Percentiles rank a stretch among this genome's conserved stretches.
These are phyloP conservation scores for Hypoxylon sp. DNA, from an alignment of 2,329 filamentous ascomycete genomes.

Conservation along the genomic window DNA sequence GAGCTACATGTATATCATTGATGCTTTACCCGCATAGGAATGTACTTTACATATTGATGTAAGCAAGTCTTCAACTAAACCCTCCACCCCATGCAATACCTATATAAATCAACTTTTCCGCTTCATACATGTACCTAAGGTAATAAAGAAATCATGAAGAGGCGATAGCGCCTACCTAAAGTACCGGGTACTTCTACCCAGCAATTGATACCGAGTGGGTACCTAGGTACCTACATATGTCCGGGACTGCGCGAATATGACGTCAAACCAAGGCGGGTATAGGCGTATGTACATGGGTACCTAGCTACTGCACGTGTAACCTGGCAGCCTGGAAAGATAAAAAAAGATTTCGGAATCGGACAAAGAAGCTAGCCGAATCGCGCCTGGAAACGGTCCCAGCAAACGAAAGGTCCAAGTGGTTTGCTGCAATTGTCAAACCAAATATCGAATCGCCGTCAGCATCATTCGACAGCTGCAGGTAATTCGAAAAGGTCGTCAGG, in stretches of 20 bases:
- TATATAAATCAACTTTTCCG: background rate
- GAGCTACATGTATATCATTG: no score
- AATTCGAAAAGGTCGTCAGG: background rate
- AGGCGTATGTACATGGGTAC: background rate
- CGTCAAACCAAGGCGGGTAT: background rate
- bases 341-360: slow-evolving; percentile 28
- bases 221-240: no score
- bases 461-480: slow-evolving; percentile 7
- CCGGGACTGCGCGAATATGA: background rate
- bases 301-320: no score
- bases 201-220: no score
- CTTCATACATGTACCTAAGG: background rate
- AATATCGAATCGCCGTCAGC: slow-evolving; percentile 14
- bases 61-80: no score
- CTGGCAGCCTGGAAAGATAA: no score
- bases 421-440: slow-evolving; percentile 14
- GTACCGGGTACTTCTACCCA: background rate
- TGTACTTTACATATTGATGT: background rate
- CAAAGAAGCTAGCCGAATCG: slow-evolving; percentile 14
- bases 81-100: no score
- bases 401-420: background rate
- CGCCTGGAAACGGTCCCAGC: background rate
- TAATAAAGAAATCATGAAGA: background rate
- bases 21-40: background rate
- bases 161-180: background rate